Evolutionary conservation across 192 early-diverging fungal genomes (phyloP).

Genomic region (Cetraspora pellucida): DNA sequence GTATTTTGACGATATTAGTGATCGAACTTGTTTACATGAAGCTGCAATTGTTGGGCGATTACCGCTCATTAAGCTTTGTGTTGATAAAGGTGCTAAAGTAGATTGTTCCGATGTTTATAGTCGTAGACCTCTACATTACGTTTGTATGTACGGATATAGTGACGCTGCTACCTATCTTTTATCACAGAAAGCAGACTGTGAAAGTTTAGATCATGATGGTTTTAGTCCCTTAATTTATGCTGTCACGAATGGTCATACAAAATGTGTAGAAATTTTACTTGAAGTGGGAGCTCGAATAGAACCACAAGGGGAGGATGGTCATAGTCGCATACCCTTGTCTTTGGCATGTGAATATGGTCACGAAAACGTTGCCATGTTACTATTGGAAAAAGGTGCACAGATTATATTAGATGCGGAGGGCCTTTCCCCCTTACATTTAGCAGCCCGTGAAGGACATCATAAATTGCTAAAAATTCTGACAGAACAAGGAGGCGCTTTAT

Average conservation of each 20-base stretch:
- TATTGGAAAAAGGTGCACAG: slow-evolving; percentile 77
- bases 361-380: slow-evolving; percentile 77
- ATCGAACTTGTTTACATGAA: slow-evolving; percentile 87
- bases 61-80: slow-evolving; percentile 63
- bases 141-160: slow-evolving; percentile 84
- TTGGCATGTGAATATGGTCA: slow-evolving; percentile 93
- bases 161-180: slow-evolving; percentile 68
- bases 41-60: slow-evolving; percentile 80
- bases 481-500: slow-evolving; percentile 64
- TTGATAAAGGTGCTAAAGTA: slow-evolving; percentile 54
- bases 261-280: slow-evolving; percentile 76
- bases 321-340: slow-evolving; percentile 73
- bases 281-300: slow-evolving; percentile 66
- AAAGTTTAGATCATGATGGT: slow-evolving; percentile 84
- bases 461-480: slow-evolving; percentile 75
- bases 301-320: slow-evolving; percentile 56
- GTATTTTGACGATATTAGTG: slow-evolving; percentile 91
- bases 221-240: slow-evolving; percentile 86
- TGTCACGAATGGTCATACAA: slow-evolving; percentile 78
- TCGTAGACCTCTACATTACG: slow-evolving; percentile 89
- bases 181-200: slow-evolving; percentile 51
- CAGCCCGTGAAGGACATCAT: slow-evolving; percentile 80
- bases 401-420: slow-evolving; percentile 78
- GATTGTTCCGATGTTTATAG: slow-evolving; percentile 87
- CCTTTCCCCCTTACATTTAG: slow-evolving; percentile 85